A percentile compares a stretch with the other conserved stretches of the same genome.
Conservation (phyloP, 1,284 basidiomycete species). For the Phlebopus sp. region DNA sequence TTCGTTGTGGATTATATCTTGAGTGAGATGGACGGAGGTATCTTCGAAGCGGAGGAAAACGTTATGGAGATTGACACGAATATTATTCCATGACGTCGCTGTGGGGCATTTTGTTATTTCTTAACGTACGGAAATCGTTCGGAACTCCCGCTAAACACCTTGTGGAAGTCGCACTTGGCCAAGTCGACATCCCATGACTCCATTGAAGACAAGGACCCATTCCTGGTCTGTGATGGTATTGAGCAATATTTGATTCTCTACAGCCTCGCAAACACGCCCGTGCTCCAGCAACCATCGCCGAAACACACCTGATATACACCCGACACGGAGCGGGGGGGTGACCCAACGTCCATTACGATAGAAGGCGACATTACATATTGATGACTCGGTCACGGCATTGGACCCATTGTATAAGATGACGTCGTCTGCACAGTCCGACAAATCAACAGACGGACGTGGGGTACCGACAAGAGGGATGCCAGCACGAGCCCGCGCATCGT, state of each 20-base stretch:
- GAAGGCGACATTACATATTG: slow-evolving; percentile 68
- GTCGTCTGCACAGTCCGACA: slow-evolving; percentile 40
- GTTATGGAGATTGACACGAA: slow-evolving; percentile 43
- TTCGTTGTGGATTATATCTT: slow-evolving; percentile 92
- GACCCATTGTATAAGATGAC: slow-evolving; percentile 61
- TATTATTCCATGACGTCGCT: background rate
- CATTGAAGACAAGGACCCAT: slow-evolving; percentile 67
- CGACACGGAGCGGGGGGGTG: slow-evolving; percentile 55
- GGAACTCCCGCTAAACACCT: background rate
- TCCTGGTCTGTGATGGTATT: slow-evolving; percentile 52
- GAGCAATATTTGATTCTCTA: slow-evolving; percentile 38
- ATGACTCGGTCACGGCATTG: slow-evolving; percentile 56
- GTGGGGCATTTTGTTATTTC: slow-evolving; percentile 16
- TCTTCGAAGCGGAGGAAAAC: slow-evolving; percentile 48
- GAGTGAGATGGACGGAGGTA: slow-evolving; percentile 86
- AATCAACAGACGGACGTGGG: background rate
- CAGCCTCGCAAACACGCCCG: slow-evolving; percentile 48
- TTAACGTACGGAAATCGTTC: background rate
- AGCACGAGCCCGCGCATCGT: slow-evolving; percentile 55
- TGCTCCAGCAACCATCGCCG: slow-evolving; percentile 63
- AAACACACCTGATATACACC: slow-evolving; percentile 69
- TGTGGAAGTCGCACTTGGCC: slow-evolving; percentile 35
- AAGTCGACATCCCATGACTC: slow-evolving; percentile 62
- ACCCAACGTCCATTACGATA: slow-evolving; percentile 56
- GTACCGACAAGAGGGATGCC: slow-evolving; percentile 38